Percentiles rank a stretch among this genome's conserved stretches.
phyloP scores from a whole-genome alignment of 2,329 filamentous ascomycete genomes.

The Rasamsonia emersonii region DNA sequence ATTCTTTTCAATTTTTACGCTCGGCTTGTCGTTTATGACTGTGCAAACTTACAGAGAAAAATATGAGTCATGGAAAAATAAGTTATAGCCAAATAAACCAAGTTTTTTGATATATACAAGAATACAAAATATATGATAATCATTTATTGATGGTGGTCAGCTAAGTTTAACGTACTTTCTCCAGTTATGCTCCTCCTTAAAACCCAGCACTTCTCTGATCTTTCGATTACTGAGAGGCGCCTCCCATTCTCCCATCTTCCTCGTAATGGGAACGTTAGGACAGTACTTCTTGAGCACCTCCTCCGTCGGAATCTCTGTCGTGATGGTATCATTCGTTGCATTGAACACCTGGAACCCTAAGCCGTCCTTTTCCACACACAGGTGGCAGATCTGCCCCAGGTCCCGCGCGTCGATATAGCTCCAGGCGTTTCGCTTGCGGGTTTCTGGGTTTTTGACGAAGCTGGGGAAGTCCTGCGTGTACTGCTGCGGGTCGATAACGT shows the following conservation, averaged over 20 bases:
- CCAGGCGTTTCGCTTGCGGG: slow-evolving; percentile 52
- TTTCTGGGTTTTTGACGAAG: slow-evolving; percentile 43
- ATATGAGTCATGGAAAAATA: no score
- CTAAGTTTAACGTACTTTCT: no score
- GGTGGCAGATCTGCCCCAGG: slow-evolving; percentile 52
- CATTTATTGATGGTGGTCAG: no score
- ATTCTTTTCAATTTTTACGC: no score
- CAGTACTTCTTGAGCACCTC: slow-evolving; percentile 44
- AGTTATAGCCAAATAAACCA: no score
- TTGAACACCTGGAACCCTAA: slow-evolving; percentile 58
- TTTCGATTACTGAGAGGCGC: slow-evolving; percentile 55
- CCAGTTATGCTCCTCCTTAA: slow-evolving; percentile 52
- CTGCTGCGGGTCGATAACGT: slow-evolving; percentile 54
- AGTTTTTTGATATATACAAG: no score
- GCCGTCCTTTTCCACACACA: slow-evolving; percentile 44
- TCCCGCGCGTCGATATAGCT: slow-evolving; percentile 56
- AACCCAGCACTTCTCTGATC: slow-evolving; percentile 50
- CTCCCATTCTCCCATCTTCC: slow-evolving; percentile 51
- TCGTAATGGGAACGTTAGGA: slow-evolving; percentile 44
- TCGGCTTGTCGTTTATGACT: no score
- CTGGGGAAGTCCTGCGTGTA: slow-evolving; percentile 46
- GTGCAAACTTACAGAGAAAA: no score
- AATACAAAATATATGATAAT: no score
- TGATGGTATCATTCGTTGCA: slow-evolving; percentile 55
- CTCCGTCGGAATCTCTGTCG: slow-evolving; percentile 42